These are phyloP conservation scores for Calonectria crousiana DNA, from an alignment of 2,329 filamentous ascomycete species.

Conservation along the genomic window DNA sequence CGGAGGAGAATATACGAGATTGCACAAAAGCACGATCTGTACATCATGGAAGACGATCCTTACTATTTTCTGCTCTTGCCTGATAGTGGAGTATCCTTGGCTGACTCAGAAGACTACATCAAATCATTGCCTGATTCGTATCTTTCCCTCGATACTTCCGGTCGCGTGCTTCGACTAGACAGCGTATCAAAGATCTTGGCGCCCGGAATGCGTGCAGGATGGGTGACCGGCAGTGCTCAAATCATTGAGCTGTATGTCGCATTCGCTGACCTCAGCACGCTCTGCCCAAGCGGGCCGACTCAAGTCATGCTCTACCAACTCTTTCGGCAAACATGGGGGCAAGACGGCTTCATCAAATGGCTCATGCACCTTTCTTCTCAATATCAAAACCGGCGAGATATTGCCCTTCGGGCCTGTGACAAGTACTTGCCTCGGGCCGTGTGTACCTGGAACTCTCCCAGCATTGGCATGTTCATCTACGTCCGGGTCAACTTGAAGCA, in stretches of 20 bases:
- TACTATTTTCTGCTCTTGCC: neutral
- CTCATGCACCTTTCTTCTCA: neutral
- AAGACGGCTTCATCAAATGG: neutral
- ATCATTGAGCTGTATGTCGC: neutral
- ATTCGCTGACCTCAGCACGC: neutral
- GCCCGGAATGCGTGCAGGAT: neutral
- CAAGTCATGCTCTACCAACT: neutral
- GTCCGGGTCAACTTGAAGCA: neutral
- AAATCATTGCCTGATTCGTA: neutral
- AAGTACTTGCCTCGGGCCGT: neutral
- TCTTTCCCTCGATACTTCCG: neutral
- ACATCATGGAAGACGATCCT: neutral
- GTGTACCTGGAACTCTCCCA: neutral
- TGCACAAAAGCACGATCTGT: neutral
- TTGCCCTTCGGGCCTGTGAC: neutral
- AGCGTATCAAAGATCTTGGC: neutral
- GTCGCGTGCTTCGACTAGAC: neutral
- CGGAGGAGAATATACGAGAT: neutral
- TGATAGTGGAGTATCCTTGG: neutral
- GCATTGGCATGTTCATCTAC: slow-evolving; percentile 1
- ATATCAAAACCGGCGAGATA: neutral
- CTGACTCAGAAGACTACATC: neutral
- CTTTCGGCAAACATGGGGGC: neutral
- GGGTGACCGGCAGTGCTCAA: neutral
- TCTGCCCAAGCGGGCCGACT: neutral